These are phyloP conservation scores for Rubroboletus pulcherrimus DNA, from an alignment of 768 basidiomycete genomes.

Conservation along the genomic window DNA sequence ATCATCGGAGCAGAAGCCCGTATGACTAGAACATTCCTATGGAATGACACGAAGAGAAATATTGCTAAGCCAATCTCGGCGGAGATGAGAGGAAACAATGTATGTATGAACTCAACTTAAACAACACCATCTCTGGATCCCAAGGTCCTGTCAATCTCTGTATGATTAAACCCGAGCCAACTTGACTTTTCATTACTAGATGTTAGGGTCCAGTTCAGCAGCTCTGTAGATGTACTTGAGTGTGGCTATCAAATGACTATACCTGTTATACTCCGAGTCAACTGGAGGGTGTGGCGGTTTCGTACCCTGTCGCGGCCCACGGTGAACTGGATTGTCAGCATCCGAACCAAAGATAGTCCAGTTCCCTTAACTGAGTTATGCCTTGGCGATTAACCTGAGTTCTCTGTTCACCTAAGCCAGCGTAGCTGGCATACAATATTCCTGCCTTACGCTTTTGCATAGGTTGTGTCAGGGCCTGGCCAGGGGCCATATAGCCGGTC, in stretches of 20 bases:
- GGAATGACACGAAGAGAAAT: background rate
- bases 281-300: background rate
- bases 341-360: no score
- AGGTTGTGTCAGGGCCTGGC: background rate
- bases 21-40: background rate
- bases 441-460: background rate
- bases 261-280: background rate
- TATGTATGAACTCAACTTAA: no score
- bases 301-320: background rate
- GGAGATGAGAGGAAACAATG: no score
- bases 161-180: no score
- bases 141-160: no score
- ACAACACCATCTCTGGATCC: no score
- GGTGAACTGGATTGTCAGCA: background rate
- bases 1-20: background rate
- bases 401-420: background rate
- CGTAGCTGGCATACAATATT: background rate
- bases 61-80: no score
- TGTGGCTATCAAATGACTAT: background rate
- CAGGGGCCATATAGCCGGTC: no score
- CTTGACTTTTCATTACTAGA: no score
- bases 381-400: background rate
- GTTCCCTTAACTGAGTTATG: no score
- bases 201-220: no score
- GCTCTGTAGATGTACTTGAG: no score